Evolutionary conservation across 768 basidiomycete genomes (phyloP).

Genomic region (Porpolomopsis calyptriformis): DNA sequence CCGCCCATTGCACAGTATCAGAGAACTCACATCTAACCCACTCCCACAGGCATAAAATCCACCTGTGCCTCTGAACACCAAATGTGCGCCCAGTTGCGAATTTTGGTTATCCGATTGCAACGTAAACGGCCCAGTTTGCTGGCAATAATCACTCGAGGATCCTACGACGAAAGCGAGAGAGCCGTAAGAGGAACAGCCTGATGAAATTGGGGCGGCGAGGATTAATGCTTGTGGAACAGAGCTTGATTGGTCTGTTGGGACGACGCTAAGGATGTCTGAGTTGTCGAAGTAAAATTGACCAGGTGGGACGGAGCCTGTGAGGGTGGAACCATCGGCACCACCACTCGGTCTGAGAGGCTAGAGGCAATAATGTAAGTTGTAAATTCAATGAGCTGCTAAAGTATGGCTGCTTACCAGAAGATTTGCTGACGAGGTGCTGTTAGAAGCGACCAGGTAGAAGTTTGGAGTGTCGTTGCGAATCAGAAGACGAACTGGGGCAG

Average conservation of each 20-base stretch:
- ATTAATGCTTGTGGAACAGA: constrained; percentile 13
- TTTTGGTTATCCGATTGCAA: constrained; percentile 22
- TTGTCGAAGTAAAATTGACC: constrained; percentile 25
- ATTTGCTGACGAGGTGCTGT: constrained; percentile 15
- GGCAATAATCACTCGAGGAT: constrained; percentile 24
- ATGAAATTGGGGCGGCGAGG: constrained; percentile 12
- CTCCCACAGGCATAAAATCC: constrained; percentile 23
- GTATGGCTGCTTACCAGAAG: constrained; percentile 15
- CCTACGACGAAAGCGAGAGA: constrained; percentile 19
- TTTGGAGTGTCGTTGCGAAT: constrained; percentile 21
- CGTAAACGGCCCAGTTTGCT: constrained; percentile 13
- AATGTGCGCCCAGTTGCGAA: constrained; percentile 19
- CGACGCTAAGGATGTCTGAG: constrained; percentile 14
- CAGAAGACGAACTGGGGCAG: background rate
- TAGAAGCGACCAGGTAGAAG: constrained; percentile 25
- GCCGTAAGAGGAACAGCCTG: constrained; percentile 20
- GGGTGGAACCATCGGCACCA: constrained; percentile 15
- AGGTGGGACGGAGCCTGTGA: constrained; percentile 18
- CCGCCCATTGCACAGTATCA: background rate
- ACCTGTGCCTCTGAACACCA: constrained; percentile 20
- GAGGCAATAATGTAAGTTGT: background rate
- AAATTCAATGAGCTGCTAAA: background rate
- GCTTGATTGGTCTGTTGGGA: constrained; percentile 13
- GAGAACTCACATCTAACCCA: constrained; percentile 18
- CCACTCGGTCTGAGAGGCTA: constrained; percentile 23